Evolutionary conservation across 192 early-diverging fungal species (phyloP).

Genomic region (Diversispora eburnea): DNA sequence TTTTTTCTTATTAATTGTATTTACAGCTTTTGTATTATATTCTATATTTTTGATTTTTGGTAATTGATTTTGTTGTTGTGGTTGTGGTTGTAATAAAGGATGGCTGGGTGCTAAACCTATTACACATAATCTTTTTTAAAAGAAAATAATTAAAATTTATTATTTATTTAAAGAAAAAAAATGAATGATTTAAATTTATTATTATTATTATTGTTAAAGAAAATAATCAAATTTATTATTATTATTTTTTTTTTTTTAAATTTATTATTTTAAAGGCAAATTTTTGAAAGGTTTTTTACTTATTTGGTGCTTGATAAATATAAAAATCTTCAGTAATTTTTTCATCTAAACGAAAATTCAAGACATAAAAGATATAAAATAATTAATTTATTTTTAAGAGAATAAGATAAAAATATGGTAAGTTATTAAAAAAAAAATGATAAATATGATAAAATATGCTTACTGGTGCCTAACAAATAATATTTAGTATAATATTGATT

Average conservation of each 20-base stretch:
- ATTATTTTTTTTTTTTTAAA: too few relatives aligned
- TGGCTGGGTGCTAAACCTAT: constrained; percentile 25
- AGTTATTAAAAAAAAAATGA: too few relatives aligned
- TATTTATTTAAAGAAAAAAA: background rate
- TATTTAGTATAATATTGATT: constrained; percentile 27
- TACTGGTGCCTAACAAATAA: constrained; percentile 16
- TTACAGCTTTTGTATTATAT: background rate
- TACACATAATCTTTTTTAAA: constrained; percentile 22
- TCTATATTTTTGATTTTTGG: background rate
- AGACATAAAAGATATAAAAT: background rate
- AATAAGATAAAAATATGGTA: background rate
- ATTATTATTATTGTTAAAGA: too few relatives aligned
- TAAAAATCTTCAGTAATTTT: constrained; percentile 18
- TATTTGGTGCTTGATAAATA: constrained; percentile 31
- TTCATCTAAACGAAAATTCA: constrained; percentile 3
- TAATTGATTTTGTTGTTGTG: background rate
- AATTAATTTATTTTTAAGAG: too few relatives aligned
- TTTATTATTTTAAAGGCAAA: too few relatives aligned
- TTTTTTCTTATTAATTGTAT: constrained; percentile 10
- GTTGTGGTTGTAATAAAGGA: constrained; percentile 12
- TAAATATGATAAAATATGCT: background rate
- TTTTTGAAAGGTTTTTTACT: background rate
- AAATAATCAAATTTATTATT: too few relatives aligned
- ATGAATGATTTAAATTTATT: background rate
- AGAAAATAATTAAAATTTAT: background rate